phyloP scores from a whole-genome alignment of 305 asterid species.

The Solanum hybrid region DNA sequence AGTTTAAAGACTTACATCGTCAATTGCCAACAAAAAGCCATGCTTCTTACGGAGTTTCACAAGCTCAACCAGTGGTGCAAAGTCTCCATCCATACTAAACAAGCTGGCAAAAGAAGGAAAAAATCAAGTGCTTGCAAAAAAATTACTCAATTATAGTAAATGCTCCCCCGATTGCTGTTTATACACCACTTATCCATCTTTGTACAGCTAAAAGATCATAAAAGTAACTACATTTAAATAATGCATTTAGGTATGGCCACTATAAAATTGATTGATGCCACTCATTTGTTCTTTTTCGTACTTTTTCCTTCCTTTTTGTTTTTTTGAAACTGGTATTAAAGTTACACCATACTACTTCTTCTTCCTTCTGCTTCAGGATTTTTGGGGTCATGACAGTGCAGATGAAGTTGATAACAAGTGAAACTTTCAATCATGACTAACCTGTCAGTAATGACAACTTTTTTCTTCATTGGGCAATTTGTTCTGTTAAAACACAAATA shows the following conservation, averaged over 20 bases:
- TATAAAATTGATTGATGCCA: background rate
- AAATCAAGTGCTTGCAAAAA: constrained; percentile 4
- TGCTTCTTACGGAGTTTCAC: constrained; percentile 78
- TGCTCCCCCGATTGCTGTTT: background rate
- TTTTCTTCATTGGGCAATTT: constrained; percentile 77
- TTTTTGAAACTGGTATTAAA: background rate
- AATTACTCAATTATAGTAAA: background rate
- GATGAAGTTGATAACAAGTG: constrained; percentile 7
- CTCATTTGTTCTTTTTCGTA: background rate
- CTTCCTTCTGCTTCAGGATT: background rate
- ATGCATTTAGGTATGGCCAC: background rate
- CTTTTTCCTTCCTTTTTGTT: background rate
- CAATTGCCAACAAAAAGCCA: constrained; percentile 83
- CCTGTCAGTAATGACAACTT: constrained; percentile 91
- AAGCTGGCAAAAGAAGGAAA: constrained; percentile 41
- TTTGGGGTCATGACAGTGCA: background rate
- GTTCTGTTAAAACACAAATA: constrained; percentile 49
- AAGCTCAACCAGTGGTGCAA: constrained; percentile 80
- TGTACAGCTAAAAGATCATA: background rate
- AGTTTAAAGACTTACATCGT: constrained; percentile 58
- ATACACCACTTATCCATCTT: background rate
- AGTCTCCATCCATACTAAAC: constrained; percentile 98
- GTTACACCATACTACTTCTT: background rate
- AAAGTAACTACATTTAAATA: background rate
- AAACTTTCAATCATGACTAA: constrained; percentile 23